phyloP scores from a whole-genome alignment of 2,329 filamentous ascomycete genomes.

The Diplodia mutila region DNA sequence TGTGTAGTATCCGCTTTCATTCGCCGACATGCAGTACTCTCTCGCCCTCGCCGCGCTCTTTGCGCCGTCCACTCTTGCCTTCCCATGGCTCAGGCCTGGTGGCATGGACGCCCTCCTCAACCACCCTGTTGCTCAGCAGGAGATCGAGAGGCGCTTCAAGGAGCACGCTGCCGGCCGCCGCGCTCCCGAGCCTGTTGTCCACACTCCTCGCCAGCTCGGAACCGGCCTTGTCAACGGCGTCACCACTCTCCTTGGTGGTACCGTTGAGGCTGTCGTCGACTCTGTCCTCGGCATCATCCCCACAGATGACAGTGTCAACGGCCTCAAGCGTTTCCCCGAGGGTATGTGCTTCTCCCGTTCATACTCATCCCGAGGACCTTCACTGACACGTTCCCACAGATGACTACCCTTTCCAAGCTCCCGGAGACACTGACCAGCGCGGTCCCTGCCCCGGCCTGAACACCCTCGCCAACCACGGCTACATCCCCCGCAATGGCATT shows the following conservation, averaged over 20 bases:
- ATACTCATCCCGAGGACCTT: neutral
- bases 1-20: neutral
- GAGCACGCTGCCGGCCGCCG: slow-evolving; percentile 7
- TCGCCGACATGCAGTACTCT: slow-evolving; percentile 26
- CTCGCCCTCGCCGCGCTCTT: slow-evolving; percentile 22
- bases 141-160: slow-evolving; percentile 26
- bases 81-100: slow-evolving; percentile 30
- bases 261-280: slow-evolving; percentile 28
- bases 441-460: slow-evolving; percentile 48
- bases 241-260: slow-evolving; percentile 18
- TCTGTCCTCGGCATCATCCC: slow-evolving; percentile 30
- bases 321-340: slow-evolving; percentile 31
- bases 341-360: slow-evolving; percentile 11
- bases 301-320: slow-evolving; percentile 28
- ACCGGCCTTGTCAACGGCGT: slow-evolving; percentile 27
- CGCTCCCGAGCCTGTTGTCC: neutral
- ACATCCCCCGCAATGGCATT: slow-evolving; percentile 46
- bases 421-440: slow-evolving; percentile 35
- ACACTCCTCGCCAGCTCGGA: slow-evolving; percentile 14
- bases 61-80: slow-evolving; percentile 27
- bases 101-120: slow-evolving; percentile 30
- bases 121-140: slow-evolving; percentile 29
- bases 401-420: slow-evolving; percentile 33
- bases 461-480: slow-evolving; percentile 47
- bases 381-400: slow-evolving; percentile 14